Evolutionary conservation across 2,329 filamentous ascomycete species (phyloP), one percentile per base, ranked within the genome.

Genomic region (Stenocarpella maydis): DNA sequence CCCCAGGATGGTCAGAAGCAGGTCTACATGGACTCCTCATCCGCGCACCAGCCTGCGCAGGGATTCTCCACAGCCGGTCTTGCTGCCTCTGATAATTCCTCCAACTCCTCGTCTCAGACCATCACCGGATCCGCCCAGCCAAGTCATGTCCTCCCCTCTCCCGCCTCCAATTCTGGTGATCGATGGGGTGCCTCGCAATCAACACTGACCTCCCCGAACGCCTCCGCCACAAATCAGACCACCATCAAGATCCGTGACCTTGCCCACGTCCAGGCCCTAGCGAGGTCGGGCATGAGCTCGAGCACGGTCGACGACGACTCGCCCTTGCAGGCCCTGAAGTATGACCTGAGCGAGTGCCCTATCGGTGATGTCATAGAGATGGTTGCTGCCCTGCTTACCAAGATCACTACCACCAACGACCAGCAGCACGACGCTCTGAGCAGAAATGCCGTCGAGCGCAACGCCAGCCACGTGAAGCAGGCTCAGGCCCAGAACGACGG

Each of bases 331-430:
- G 85, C 85, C 72, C 87, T 86, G 81, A 89, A 89, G 78, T 99
- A 97, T 79, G 96, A 98, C 80, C 98, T 99, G 75, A 98, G 95
- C 81, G 92, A 90, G 65, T 98, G 99, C 95, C 96, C 96, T 65
- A 97, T 98, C 67, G 90, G 92, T 73, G 95, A 99, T 77, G 93
- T 99, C 74, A 99, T 99, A 78, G 95, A 98, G 80, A 98, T 99
- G 96, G 96, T 99, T 4, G 96, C 96, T 5, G 96, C 95, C 8
- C 87, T 99, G 28, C 85, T 99, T 72, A 97, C 95, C 68, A 98
- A 98, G 80, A 99, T 99, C 75, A 98, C 96, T 7, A 94, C 93
- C 4, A 98, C 95, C 69, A 99, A 99, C 78, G 96, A 99, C 78
- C 84, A 91, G 64, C 95, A 98, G 78, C 95, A 98, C 80, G 94